Conservation (phyloP, 1,139 yeast species). For the Debaryomyces coudertii region DNA sequence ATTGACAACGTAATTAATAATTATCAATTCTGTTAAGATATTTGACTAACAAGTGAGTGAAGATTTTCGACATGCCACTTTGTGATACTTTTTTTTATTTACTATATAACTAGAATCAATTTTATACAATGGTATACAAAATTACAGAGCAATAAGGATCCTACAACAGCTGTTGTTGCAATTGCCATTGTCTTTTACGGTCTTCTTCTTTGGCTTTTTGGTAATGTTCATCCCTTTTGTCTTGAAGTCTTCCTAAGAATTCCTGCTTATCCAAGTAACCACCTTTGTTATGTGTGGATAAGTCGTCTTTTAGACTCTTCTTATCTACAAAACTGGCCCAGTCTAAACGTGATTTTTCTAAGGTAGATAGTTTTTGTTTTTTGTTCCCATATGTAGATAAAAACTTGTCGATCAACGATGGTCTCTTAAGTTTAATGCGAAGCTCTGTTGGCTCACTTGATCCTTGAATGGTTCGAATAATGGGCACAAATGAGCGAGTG, state of each 20-base stretch:
- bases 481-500: constrained; percentile 36
- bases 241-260: constrained; percentile 77
- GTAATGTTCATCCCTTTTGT: constrained; percentile 63
- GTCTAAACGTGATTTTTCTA: constrained; percentile 90
- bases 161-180: constrained; percentile 17
- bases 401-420: constrained; percentile 72
- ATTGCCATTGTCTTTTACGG: constrained; percentile 33
- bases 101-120: constrained; percentile 1
- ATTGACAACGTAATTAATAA: constrained; percentile 3
- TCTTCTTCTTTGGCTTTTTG: constrained; percentile 57
- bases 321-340: constrained; percentile 96
- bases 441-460: constrained; percentile 34
- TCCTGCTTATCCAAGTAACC: constrained; percentile 93
- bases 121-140: not conserved
- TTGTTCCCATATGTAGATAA: constrained; percentile 35
- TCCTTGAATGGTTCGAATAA: constrained; percentile 41
- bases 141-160: not conserved
- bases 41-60: constrained; percentile 6
- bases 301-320: constrained; percentile 80
- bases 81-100: constrained; percentile 7
- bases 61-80: constrained; percentile 6
- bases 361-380: constrained; percentile 75
- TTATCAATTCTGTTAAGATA: not conserved
- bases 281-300: constrained; percentile 72
- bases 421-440: constrained; percentile 59